Evolutionary conservation across 352 stramenopile species (phyloP), one percentile per base, ranked within the genome.

Genomic region (Lagenidium giganteum): DNA sequence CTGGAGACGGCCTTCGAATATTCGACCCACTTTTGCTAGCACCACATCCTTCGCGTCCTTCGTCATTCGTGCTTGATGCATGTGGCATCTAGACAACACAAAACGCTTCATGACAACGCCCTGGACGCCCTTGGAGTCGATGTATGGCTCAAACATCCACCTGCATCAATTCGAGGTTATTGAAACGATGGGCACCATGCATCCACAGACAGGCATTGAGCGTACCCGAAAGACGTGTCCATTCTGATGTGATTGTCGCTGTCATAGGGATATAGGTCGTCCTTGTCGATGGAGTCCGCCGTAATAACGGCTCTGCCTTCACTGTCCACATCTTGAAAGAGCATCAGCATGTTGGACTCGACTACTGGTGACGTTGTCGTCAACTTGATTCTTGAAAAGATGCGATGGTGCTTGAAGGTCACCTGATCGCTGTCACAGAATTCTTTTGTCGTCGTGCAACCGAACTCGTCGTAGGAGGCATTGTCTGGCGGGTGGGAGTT

Each of bases 331-430:
- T 84, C 80, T 3, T 65, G 64, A 39, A 61, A 79, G 41, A 68
- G 85, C 27, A 87, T 83, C 16, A 89, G 56, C 27, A 71, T 64
- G 46, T 89, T 87, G 8, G 73, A 85, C 57, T 89, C 77, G 38
- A 85, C 67, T 21, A 85, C 73, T 5, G 69, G 73, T 59, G 83
- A 68, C 21, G 66, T 67, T 13, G 65, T 46, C n/a, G 73, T 66
- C 72, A 70, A 85, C 42, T 84, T 62, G 61, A 88, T 70, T 51
- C 70, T 88, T 24, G 76, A 84, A n/a, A 88, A 62, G 40, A 88
- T 86, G 44, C 76, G 76, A 36, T 88, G 76, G 41, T 88, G 76
- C 68, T 86, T 79, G 31, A 86, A 86, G 48, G 84, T 85, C 76
- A 88, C 46, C 79, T 82, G 45, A 86, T 84, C 39, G 70, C n/a